phyloP scores from a whole-genome alignment of 306 rosid species.

The Prinsepia uniflora region DNA sequence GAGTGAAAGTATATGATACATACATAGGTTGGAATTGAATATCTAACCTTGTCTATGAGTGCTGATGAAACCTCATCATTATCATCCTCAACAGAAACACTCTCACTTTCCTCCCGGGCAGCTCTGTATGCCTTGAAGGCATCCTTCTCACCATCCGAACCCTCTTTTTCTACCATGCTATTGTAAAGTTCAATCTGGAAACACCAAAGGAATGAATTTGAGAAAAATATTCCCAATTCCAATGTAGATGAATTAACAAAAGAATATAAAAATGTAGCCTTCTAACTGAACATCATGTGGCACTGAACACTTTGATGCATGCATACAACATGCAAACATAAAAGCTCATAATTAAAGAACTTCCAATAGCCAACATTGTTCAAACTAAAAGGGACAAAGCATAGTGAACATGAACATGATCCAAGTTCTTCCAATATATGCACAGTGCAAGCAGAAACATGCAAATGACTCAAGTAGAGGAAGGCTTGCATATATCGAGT shows the following conservation, averaged over 20 bases:
- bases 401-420: not conserved
- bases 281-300: not conserved
- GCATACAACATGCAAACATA: not conserved
- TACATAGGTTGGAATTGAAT: constrained; percentile 8
- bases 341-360: not conserved
- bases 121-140: constrained; percentile 84
- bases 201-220: constrained; percentile 21
- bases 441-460: not conserved
- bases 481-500: constrained; percentile 1
- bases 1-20: not conserved
- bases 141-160: constrained; percentile 58
- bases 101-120: constrained; percentile 65
- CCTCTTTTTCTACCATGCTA: constrained; percentile 76
- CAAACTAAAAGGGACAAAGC: constrained; percentile 5
- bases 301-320: not conserved
- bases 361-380: not conserved
- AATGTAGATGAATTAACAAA: not conserved
- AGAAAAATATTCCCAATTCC: not conserved
- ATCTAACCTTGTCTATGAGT: constrained; percentile 67
- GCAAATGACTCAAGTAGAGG: not conserved
- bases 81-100: constrained; percentile 40
- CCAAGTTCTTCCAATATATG: not conserved
- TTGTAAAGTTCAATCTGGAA: constrained; percentile 87
- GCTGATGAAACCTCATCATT: constrained; percentile 76
- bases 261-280: not conserved